These are phyloP conservation scores for Phytophthora pini DNA, from an alignment of 352 stramenopile genomes.

Conservation along the genomic window DNA sequence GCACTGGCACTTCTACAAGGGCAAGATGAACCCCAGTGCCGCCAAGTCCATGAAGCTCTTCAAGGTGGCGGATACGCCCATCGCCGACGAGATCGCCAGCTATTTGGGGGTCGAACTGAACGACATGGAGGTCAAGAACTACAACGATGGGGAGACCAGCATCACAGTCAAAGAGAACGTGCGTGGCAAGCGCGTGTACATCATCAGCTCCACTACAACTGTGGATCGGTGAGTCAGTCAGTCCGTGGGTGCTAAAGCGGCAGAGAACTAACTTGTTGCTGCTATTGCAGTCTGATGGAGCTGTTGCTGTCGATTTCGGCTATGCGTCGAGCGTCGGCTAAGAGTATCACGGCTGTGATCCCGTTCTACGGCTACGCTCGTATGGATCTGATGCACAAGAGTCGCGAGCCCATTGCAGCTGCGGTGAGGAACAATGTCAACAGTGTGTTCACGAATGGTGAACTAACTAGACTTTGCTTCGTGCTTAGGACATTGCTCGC, in stretches of 20 bases:
- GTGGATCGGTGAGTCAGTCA: slow-evolving; percentile 67
- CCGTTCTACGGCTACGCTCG: slow-evolving; percentile 89
- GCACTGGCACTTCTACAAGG: slow-evolving; percentile 90
- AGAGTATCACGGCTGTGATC: slow-evolving; percentile 89
- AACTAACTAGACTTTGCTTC: slow-evolving; percentile 2
- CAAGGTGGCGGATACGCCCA: slow-evolving; percentile 87
- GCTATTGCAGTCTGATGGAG: slow-evolving; percentile 75
- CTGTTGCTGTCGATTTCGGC: slow-evolving; percentile 84
- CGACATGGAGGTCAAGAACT: slow-evolving; percentile 84
- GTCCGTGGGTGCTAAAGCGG: background rate
- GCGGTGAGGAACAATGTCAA: slow-evolving; percentile 40
- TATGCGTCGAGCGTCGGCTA: slow-evolving; percentile 84
- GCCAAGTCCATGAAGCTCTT: slow-evolving; percentile 91
- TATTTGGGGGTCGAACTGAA: slow-evolving; percentile 86
- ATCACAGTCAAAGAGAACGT: slow-evolving; percentile 80
- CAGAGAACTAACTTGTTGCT: slow-evolving; percentile 2
- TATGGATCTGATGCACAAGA: slow-evolving; percentile 88
- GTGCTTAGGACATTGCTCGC: slow-evolving; percentile 71
- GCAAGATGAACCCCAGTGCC: slow-evolving; percentile 83
- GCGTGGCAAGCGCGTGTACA: slow-evolving; percentile 85
- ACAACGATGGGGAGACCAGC: slow-evolving; percentile 87
- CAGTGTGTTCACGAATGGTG: background rate
- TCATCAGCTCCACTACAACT: slow-evolving; percentile 87
- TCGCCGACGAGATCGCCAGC: slow-evolving; percentile 83
- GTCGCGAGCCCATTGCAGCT: slow-evolving; percentile 80